phyloP scores from a whole-genome alignment of 441 rosid species.

The Omphalea diandra region DNA sequence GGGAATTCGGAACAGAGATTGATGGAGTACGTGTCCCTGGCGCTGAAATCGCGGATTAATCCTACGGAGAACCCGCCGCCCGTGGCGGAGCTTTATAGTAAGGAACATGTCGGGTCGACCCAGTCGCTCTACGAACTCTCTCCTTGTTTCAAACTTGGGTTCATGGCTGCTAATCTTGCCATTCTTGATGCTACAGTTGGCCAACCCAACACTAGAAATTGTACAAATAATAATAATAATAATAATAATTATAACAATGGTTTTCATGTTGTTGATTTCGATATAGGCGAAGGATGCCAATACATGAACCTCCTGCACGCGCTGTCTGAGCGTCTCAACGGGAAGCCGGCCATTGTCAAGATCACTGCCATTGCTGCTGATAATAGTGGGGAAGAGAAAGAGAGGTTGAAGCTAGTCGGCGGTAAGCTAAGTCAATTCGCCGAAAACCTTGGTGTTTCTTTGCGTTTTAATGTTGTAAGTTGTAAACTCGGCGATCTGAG shows the following conservation, averaged over 20 bases:
- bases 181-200: conserved; percentile 61
- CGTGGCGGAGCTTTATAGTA: conserved; percentile 49
- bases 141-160: conserved; percentile 82
- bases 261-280: conserved; percentile 79
- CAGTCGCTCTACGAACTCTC: conserved; percentile 62
- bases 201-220: conserved; percentile 27
- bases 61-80: conserved; percentile 49
- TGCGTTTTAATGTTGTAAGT: conserved; percentile 49
- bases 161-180: conserved; percentile 81
- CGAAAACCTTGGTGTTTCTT: conserved; percentile 33
- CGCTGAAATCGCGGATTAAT: conserved; percentile 59
- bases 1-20: conserved; percentile 74
- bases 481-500: conserved; percentile 47
- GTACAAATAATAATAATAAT: too few relatives aligned
- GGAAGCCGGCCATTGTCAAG: conserved; percentile 37
- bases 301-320: conserved; percentile 60
- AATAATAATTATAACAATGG: too few relatives aligned
- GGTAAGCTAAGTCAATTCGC: conserved; percentile 43
- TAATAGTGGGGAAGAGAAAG: conserved; percentile 37
- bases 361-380: conserved; percentile 70
- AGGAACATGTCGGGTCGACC: conserved; percentile 56
- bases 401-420: conserved; percentile 49
- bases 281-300: conserved; percentile 74
- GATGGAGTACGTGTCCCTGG: conserved; percentile 53
- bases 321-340: conserved; percentile 46